These are phyloP conservation scores for Lipomyces starkeyi DNA, from an alignment of 805 yeast species.

Conservation along the genomic window DNA sequence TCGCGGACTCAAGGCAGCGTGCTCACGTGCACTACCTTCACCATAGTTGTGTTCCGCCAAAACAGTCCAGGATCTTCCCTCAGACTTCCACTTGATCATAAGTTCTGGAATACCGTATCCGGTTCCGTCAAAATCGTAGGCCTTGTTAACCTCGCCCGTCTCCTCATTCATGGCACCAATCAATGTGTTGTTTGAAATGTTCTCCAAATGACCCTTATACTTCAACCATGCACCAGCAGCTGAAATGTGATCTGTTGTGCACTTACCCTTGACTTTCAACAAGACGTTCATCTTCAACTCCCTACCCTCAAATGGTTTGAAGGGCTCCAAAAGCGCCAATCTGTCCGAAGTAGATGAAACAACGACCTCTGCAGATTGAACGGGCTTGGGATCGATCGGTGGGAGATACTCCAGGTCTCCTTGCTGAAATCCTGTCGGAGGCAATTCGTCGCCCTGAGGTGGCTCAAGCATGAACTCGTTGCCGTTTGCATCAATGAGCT, in stretches of 20 bases:
- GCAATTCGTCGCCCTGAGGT: slow-evolving; percentile 91
- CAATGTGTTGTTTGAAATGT: slow-evolving; percentile 98
- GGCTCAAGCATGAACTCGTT: slow-evolving; percentile 86
- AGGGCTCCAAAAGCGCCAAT: slow-evolving; percentile 91
- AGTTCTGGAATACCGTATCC: slow-evolving; percentile 94
- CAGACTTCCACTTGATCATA: slow-evolving; percentile 92
- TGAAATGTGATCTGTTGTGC: slow-evolving; percentile 98
- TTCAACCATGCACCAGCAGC: slow-evolving; percentile 99
- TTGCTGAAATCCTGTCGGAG: slow-evolving; percentile 84
- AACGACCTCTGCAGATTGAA: slow-evolving; percentile 72
- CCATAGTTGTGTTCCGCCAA: slow-evolving; percentile 99
- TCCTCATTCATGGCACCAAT: slow-evolving; percentile 98
- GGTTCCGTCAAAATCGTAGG: slow-evolving; percentile 90
- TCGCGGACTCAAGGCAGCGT: slow-evolving; percentile 99
- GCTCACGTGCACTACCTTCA: slow-evolving; percentile 99
- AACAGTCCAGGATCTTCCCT: slow-evolving; percentile 94
- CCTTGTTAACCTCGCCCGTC: slow-evolving; percentile 90
- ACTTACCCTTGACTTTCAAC: slow-evolving; percentile 95
- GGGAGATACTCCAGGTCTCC: slow-evolving; percentile 91
- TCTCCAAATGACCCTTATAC: slow-evolving; percentile 99
- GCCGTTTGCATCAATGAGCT: slow-evolving; percentile 86
- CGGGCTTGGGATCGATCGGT: slow-evolving; percentile 87
- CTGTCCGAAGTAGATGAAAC: slow-evolving; percentile 93
- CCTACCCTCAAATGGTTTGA: slow-evolving; percentile 96
- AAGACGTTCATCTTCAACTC: slow-evolving; percentile 92